phyloP scores from a whole-genome alignment of 106 monocot genomes.

The Allium cepa region DNA sequence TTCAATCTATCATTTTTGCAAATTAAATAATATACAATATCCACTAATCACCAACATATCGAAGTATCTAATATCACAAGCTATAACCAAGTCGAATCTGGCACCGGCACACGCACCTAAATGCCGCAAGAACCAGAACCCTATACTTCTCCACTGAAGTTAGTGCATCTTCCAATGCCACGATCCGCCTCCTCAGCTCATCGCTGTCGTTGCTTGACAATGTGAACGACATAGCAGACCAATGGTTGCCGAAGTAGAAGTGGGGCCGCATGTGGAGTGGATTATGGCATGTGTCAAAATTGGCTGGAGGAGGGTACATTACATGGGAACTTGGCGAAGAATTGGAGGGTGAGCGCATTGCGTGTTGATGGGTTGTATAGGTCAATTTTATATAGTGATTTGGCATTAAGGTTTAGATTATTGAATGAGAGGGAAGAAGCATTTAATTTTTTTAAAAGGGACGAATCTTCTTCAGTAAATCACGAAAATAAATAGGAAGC shows the following conservation, averaged over 20 bases:
- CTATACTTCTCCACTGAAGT: slow-evolving; percentile 67
- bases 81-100: slow-evolving; percentile 59
- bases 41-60: slow-evolving; percentile 30
- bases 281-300: slow-evolving; percentile 44
- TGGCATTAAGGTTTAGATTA: slow-evolving; percentile 27
- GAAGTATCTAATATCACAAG: slow-evolving; percentile 87
- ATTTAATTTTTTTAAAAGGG: too few species aligned
- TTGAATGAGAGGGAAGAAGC: slow-evolving; percentile 55
- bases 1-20: too few species aligned
- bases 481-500: too few species aligned
- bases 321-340: slow-evolving; percentile 80
- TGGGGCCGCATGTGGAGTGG: slow-evolving; percentile 66
- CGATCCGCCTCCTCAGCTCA: slow-evolving; percentile 49
- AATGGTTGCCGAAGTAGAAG: slow-evolving; percentile 79
- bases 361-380: slow-evolving; percentile 60
- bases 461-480: too few species aligned
- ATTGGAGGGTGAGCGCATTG: slow-evolving; percentile 60
- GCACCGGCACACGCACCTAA: slow-evolving; percentile 88
- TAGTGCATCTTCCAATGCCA: slow-evolving; percentile 49
- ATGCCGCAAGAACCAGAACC: slow-evolving; percentile 78
- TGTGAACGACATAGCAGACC: slow-evolving; percentile 35
- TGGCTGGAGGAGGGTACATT: slow-evolving; percentile 64
- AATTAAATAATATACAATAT: too few species aligned
- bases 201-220: slow-evolving; percentile 10
- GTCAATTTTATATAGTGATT: slow-evolving; percentile 62